Percentiles rank a stretch among this genome's conserved stretches.
These are phyloP conservation scores for Blakeslea trispora DNA, from an alignment of 371 early-diverging fungal genomes.

Conservation along the genomic window DNA sequence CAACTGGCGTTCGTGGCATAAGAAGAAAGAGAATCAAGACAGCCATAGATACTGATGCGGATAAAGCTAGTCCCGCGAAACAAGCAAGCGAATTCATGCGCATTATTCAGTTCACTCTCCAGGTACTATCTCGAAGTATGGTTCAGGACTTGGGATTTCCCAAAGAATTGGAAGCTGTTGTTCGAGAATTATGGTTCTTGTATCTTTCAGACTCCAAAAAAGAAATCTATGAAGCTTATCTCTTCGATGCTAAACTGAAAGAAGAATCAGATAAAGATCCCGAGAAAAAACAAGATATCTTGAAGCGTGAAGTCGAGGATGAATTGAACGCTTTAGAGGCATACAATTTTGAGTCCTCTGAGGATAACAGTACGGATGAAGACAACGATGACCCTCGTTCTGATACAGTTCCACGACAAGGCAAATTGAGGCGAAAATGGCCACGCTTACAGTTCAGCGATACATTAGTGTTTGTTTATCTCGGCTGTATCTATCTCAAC, in stretches of 20 bases:
- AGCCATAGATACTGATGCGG: not conserved
- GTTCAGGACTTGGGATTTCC: conserved; percentile 36
- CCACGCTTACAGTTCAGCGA: conserved; percentile 7
- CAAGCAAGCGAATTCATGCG: conserved; percentile 16
- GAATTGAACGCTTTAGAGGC: conserved; percentile 4
- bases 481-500: conserved; percentile 31
- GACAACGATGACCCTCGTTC: not conserved
- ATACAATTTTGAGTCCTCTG: not conserved
- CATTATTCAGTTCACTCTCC: conserved; percentile 26
- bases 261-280: not conserved
- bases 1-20: not conserved
- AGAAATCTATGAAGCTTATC: conserved; percentile 15
- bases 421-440: conserved; percentile 9
- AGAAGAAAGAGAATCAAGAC: conserved; percentile 2
- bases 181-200: conserved; percentile 41
- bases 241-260: conserved; percentile 18
- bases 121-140: conserved; percentile 23
- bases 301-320: conserved; percentile 7
- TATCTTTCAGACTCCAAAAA: conserved; percentile 21
- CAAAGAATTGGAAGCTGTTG: conserved; percentile 30
- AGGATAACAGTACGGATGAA: conserved; percentile 5
- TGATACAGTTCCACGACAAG: not conserved
- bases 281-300: not conserved
- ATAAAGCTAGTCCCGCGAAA: conserved; percentile 1
- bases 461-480: conserved; percentile 28